Conservation (phyloP, 2,329 filamentous ascomycete genomes). For the Penicillium sclerotiorum region DNA sequence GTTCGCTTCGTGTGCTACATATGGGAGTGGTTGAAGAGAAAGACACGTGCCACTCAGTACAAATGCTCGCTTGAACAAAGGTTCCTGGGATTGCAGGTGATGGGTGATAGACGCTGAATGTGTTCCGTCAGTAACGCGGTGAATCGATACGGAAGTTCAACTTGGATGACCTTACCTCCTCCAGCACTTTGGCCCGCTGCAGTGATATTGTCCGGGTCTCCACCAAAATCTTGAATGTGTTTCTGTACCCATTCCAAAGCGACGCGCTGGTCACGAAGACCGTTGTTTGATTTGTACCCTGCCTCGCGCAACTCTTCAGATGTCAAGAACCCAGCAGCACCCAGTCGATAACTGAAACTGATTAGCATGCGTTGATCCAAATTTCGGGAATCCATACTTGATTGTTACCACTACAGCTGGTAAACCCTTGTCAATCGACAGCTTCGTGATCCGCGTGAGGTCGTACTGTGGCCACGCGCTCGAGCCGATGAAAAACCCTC, state of each 20-base stretch:
- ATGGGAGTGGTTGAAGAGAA: conserved; percentile 44
- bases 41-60: conserved; percentile 50
- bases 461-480: conserved; percentile 59
- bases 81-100: conserved; percentile 39
- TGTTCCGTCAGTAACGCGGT: conserved; percentile 2
- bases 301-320: conserved; percentile 51
- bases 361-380: conserved; percentile 9
- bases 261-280: conserved; percentile 52
- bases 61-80: conserved; percentile 47
- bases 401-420: conserved; percentile 53
- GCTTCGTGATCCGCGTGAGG: conserved; percentile 47
- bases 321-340: conserved; percentile 50
- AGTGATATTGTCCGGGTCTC: conserved; percentile 43
- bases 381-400: conserved; percentile 37
- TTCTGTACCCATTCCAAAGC: conserved; percentile 44
- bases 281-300: conserved; percentile 51
- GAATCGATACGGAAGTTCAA: conserved; percentile 10
- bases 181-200: conserved; percentile 55
- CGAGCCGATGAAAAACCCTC: conserved; percentile 53
- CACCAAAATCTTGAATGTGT: conserved; percentile 46
- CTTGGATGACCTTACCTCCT: conserved; percentile 26
- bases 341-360: conserved; percentile 49
- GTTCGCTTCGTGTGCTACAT: conserved; percentile 42
- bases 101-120: conserved; percentile 34
- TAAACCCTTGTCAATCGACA: conserved; percentile 46